These are phyloP conservation scores for Tilletia indica DNA, from an alignment of 1,284 basidiomycete species.

Conservation along the genomic window DNA sequence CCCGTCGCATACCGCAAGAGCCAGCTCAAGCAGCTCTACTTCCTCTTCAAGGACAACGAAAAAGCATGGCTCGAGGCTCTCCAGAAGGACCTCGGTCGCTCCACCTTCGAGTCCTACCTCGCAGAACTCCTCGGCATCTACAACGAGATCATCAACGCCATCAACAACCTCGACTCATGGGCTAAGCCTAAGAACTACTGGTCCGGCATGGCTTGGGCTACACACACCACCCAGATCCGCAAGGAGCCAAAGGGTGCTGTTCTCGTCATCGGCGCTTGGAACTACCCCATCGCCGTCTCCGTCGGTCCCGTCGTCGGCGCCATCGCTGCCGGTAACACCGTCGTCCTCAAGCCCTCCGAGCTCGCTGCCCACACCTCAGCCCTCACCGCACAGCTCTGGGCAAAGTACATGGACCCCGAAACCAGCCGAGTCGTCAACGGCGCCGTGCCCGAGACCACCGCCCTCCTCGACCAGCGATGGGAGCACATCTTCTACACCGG, in stretches of 20 bases:
- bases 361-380: constrained; percentile 67
- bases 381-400: constrained; percentile 71
- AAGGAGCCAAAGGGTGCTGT: constrained; percentile 58
- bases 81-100: constrained; percentile 63
- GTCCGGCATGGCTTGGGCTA: constrained; percentile 49
- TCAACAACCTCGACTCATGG: constrained; percentile 65
- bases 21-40: constrained; percentile 67
- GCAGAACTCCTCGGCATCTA: constrained; percentile 52
- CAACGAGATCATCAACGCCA: constrained; percentile 66
- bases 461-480: constrained; percentile 77
- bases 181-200: constrained; percentile 50
- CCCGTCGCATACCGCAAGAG: constrained; percentile 64
- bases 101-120: constrained; percentile 54
- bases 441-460: constrained; percentile 71
- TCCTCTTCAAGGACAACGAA: constrained; percentile 66
- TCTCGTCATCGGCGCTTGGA: constrained; percentile 59
- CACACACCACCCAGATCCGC: constrained; percentile 51
- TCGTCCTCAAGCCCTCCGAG: constrained; percentile 69
- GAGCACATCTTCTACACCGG: constrained; percentile 68
- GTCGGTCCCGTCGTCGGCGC: constrained; percentile 57
- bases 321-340: constrained; percentile 57
- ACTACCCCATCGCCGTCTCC: constrained; percentile 51
- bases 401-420: constrained; percentile 77
- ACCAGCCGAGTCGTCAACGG: constrained; percentile 74
- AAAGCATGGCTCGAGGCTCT: constrained; percentile 61